Evolutionary conservation across 768 basidiomycete species (phyloP).

Genomic region (Pleurotus giganteus): DNA sequence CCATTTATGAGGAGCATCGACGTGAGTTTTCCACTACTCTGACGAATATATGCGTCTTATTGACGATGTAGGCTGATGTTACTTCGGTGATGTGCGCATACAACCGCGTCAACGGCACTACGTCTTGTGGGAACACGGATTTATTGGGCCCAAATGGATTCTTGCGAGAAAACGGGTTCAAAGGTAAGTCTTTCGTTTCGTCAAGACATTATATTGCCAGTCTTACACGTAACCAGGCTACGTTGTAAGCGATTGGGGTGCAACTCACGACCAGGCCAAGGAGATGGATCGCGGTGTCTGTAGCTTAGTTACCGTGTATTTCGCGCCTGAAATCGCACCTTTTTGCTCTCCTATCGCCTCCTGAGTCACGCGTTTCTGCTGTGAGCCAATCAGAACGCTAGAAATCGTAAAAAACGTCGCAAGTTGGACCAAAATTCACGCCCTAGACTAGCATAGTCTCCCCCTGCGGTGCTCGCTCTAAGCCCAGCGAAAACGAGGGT

Average conservation of each 20-base stretch:
- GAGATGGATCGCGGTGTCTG: no score
- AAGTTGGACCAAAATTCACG: no score
- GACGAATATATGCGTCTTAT: neutral
- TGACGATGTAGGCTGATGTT: conserved; percentile 39
- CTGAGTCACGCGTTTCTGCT: conserved; percentile 32
- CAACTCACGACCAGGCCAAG: conserved; percentile 43
- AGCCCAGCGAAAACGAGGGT: no score
- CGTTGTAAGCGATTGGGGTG: conserved; percentile 55
- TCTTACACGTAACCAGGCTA: conserved; percentile 26
- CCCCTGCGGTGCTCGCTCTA: no score
- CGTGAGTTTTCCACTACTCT: conserved; percentile 21
- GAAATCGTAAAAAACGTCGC: no score
- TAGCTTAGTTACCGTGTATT: conserved; percentile 45
- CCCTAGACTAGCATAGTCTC: no score
- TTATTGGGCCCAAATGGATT: conserved; percentile 41
- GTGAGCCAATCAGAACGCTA: no score
- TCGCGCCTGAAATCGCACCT: conserved; percentile 52
- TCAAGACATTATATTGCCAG: neutral
- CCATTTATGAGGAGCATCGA: conserved; percentile 50
- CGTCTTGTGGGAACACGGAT: conserved; percentile 59
- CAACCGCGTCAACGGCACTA: conserved; percentile 58
- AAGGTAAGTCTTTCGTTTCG: conserved; percentile 27
- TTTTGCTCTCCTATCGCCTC: conserved; percentile 47
- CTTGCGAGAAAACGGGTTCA: conserved; percentile 39
- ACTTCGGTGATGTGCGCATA: conserved; percentile 51